Evolutionary conservation across 768 basidiomycete genomes (phyloP), one percentile per base, ranked within the genome.

Genomic region (Chalciporus sphaerocephalus): DNA sequence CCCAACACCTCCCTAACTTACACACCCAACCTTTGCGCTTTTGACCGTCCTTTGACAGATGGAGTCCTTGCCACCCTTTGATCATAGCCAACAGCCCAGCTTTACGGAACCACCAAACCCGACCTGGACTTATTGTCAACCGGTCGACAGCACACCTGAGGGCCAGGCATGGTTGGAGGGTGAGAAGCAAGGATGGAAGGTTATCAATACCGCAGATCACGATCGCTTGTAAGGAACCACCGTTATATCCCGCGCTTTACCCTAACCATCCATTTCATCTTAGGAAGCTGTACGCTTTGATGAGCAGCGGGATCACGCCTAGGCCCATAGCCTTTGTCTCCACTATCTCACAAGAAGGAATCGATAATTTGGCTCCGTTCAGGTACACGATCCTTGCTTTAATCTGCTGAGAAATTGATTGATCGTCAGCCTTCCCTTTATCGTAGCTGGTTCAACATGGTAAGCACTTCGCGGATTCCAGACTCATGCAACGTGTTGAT

Each of bases 261-360:
- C n/a, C 11, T 28, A 23, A 6, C 11, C 22, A 24, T 33, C 16
- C 16, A 16, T 33, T 11, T 18, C 25, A 12, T 4, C 2, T 12
- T 35, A 69, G 64, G 11, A 25, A 47, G 27, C 40, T 70, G 13
- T 69, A 74, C 54, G 55, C 44, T 30, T 48, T 70, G 18, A 49
- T 73, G 60, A 64, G 67, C 20, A 64, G 66, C 39, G 71, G 71
- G 9, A 56, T 74, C 37, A 59, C 65, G 1, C 74, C 75, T 0
- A 59, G 74, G n/a, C 75, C 74, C 7, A 69, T 76, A 24, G 74
- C 70, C 2, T 72, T 75, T 44, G 64, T 74, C 8, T 72, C 72
- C 16, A 65, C 68, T 21, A 43, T 72, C 40, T 57, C 58, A 3
- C 50, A 56, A 4, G 48, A 62, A 2, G 73, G 72, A 6, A 37